Conservation (phyloP, 164 flowering plant genomes). For the Brasenia schreberi region DNA sequence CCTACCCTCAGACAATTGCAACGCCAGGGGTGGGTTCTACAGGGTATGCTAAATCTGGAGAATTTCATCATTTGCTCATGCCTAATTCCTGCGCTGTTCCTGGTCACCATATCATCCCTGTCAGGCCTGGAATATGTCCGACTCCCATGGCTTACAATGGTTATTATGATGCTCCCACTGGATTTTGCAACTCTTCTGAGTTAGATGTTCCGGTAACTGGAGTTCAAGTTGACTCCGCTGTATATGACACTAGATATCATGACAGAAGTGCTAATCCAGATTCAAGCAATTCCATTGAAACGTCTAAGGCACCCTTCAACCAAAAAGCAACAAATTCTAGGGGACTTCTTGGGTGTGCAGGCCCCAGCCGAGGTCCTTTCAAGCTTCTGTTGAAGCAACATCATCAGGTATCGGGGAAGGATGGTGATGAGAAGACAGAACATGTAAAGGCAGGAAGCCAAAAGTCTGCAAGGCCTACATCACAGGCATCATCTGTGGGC, state of each 20-base stretch:
- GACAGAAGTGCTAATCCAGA: constrained; percentile 36
- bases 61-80: constrained; percentile 50
- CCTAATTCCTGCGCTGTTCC: constrained; percentile 45
- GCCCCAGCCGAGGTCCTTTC: constrained; percentile 33
- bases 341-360: constrained; percentile 37
- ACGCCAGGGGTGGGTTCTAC: constrained; percentile 52
- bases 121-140: constrained; percentile 74
- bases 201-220: constrained; percentile 54
- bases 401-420: constrained; percentile 35
- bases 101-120: constrained; percentile 55
- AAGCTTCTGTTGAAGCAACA: constrained; percentile 59
- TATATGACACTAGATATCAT: constrained; percentile 33
- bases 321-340: constrained; percentile 18
- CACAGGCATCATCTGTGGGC: constrained; percentile 12
- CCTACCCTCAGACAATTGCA: constrained; percentile 48
- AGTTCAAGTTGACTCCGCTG: constrained; percentile 42
- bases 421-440: constrained; percentile 14
- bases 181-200: constrained; percentile 47
- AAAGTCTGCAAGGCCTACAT: constrained; percentile 15
- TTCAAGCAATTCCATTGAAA: constrained; percentile 28
- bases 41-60: constrained; percentile 53
- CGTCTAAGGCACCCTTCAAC: constrained; percentile 18
- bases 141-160: constrained; percentile 70
- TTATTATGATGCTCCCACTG: constrained; percentile 68
- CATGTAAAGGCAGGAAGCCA: constrained; percentile 8